Evolutionary conservation across 352 stramenopile genomes (phyloP).

Genomic region (Phytophthora capsici): DNA sequence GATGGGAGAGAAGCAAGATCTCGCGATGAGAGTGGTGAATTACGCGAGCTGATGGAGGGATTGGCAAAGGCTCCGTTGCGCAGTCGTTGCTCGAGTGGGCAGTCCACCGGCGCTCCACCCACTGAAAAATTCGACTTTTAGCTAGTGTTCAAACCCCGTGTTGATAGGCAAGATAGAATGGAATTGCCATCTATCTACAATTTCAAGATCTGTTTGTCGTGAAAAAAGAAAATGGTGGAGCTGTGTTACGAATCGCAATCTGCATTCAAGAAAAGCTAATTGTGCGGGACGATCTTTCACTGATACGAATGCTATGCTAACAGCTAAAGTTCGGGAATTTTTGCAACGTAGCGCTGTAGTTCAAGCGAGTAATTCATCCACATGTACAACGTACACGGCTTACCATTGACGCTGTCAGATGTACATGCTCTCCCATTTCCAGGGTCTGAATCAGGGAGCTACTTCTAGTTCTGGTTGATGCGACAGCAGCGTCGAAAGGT

Average conservation of each 20-base stretch:
- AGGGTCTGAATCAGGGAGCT: no score
- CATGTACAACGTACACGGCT: no score
- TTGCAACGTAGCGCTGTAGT: no score
- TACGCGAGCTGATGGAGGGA: slow-evolving; percentile 66
- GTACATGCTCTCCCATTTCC: no score
- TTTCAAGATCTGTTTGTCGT: not conserved
- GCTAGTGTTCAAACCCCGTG: not conserved
- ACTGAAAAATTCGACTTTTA: slow-evolving; percentile 64
- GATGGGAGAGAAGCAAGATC: slow-evolving; percentile 19
- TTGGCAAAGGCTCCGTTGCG: slow-evolving; percentile 50
- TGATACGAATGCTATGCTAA: no score
- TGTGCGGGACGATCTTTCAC: no score
- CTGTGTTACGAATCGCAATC: no score
- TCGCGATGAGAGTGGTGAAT: slow-evolving; percentile 60
- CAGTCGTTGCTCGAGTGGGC: slow-evolving; percentile 58
- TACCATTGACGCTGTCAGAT: no score
- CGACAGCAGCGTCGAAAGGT: not conserved
- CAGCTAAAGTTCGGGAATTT: no score
- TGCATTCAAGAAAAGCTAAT: no score
- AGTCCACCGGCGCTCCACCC: slow-evolving; percentile 57
- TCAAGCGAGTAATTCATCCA: no score
- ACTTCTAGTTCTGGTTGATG: not conserved
- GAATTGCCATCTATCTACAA: not conserved
- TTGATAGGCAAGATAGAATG: not conserved
- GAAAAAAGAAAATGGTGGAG: no score